These are phyloP conservation scores for Neoboletus magnificus DNA, from an alignment of 768 basidiomycete genomes.

Conservation along the genomic window DNA sequence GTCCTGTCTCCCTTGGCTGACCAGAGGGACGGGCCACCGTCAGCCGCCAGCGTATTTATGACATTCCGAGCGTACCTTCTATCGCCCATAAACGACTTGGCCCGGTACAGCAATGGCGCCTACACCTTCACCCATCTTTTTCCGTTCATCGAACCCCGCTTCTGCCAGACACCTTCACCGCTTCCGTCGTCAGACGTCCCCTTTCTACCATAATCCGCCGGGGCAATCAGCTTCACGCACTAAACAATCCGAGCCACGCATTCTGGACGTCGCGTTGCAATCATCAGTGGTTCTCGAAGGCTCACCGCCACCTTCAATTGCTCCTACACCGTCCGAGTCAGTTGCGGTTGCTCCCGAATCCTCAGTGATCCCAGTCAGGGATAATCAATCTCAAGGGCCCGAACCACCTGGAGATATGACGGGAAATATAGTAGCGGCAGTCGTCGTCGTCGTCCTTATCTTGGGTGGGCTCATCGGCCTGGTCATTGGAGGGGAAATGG, in stretches of 20 bases:
- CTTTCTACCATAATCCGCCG: conserved; percentile 1
- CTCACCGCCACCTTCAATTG: not conserved
- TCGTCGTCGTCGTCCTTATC: conserved; percentile 24
- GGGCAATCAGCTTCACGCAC: not conserved
- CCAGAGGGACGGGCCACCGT: conserved; percentile 8
- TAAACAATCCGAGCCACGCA: conserved; percentile 7
- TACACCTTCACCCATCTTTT: conserved; percentile 5
- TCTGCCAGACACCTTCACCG: conserved; percentile 9
- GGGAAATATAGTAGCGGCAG: conserved; percentile 22
- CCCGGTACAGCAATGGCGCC: conserved; percentile 22
- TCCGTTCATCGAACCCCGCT: not conserved
- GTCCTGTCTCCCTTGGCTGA: conserved; percentile 11
- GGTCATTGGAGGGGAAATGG: conserved; percentile 24
- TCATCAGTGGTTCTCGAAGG: conserved; percentile 8
- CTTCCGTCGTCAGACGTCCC: conserved; percentile 15
- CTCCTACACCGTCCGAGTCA: conserved; percentile 5
- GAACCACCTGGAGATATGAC: conserved; percentile 8
- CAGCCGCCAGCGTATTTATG: conserved; percentile 30
- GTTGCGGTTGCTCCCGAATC: conserved; percentile 2
- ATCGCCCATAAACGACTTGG: not conserved
- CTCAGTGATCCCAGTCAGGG: not conserved
- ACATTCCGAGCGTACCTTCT: not conserved
- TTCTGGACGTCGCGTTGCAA: not conserved
- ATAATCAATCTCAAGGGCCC: not conserved
- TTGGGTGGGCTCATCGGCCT: conserved; percentile 27